A percentile compares a stretch with the other conserved stretches of the same genome.
Conservation (phyloP, 2,329 filamentous ascomycete species). For the Pseudocercospora fuligena region DNA sequence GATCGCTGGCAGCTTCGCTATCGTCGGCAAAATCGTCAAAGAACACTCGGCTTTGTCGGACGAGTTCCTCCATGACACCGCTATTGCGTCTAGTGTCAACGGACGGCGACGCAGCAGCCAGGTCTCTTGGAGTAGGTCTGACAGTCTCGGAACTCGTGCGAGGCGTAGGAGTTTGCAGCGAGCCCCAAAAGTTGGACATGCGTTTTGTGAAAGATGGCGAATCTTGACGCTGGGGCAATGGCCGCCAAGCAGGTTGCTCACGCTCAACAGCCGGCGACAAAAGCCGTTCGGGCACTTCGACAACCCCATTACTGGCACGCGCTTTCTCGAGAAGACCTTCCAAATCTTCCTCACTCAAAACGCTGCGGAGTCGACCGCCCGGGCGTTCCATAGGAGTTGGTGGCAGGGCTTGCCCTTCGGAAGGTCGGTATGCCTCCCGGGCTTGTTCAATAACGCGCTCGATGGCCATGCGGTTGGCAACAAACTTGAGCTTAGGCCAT, state of each 20-base stretch:
- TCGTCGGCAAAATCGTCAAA: slow-evolving; percentile 48
- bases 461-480: slow-evolving; percentile 82
- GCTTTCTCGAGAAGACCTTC: slow-evolving; percentile 46
- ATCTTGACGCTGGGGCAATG: slow-evolving; percentile 27
- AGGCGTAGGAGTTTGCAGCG: slow-evolving; percentile 23
- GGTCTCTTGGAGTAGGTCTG: slow-evolving; percentile 24
- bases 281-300: slow-evolving; percentile 35
- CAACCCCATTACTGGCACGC: slow-evolving; percentile 35
- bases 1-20: slow-evolving; percentile 22
- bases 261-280: slow-evolving; percentile 29
- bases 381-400: slow-evolving; percentile 35
- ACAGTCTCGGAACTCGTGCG: slow-evolving; percentile 32
- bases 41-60: slow-evolving; percentile 53
- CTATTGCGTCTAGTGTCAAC: slow-evolving; percentile 32
- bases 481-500: slow-evolving; percentile 90
- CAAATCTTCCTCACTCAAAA: slow-evolving; percentile 55
- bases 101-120: slow-evolving; percentile 20
- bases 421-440: slow-evolving; percentile 48
- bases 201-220: slow-evolving; percentile 39
- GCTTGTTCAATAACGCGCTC: slow-evolving; percentile 70
- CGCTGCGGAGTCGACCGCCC: slow-evolving; percentile 36
- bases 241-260: slow-evolving; percentile 21
- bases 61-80: slow-evolving; percentile 50
- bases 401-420: slow-evolving; percentile 31
- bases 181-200: slow-evolving; percentile 37